These are phyloP conservation scores for Hymenoscyphus fructigenus DNA, from an alignment of 2,329 filamentous ascomycete genomes.

Conservation along the genomic window DNA sequence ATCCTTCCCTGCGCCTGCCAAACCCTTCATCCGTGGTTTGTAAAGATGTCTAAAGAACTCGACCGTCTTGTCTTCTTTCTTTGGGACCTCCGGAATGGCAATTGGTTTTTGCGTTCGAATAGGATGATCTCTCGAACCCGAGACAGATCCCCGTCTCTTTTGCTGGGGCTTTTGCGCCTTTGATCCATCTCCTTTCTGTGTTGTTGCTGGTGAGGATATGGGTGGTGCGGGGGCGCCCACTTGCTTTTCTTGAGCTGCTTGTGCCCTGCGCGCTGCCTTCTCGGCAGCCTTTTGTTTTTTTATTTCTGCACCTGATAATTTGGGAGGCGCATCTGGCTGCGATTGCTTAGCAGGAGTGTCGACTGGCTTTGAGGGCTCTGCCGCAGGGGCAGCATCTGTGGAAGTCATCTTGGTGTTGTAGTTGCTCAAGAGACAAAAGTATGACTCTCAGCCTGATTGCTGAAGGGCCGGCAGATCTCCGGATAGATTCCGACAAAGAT, in stretches of 20 bases:
- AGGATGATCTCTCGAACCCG: conserved; percentile 30
- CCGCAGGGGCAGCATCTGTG: conserved; percentile 6
- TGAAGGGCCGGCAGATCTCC: not conserved
- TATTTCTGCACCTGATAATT: conserved; percentile 59
- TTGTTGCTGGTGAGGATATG: conserved; percentile 16
- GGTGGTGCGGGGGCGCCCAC: conserved; percentile 38
- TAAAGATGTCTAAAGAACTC: conserved; percentile 82
- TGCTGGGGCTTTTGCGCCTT: conserved; percentile 41
- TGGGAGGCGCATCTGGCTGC: conserved; percentile 37
- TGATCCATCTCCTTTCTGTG: conserved; percentile 33
- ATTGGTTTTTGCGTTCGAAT: conserved; percentile 29
- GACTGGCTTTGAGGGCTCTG: not conserved
- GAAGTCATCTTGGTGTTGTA: conserved; percentile 11
- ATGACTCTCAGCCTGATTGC: conserved; percentile 1
- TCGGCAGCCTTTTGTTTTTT: conserved; percentile 91
- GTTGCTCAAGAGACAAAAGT: not conserved
- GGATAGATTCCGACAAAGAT: not conserved
- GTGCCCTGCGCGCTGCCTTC: conserved; percentile 81
- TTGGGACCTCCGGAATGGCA: conserved; percentile 48
- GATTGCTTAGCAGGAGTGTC: not conserved
- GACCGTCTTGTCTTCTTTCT: conserved; percentile 64
- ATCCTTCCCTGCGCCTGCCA: conserved; percentile 62
- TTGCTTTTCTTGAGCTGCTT: conserved; percentile 56
- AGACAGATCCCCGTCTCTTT: conserved; percentile 34
- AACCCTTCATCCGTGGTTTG: conserved; percentile 65